Percentiles rank a stretch among this genome's conserved stretches.
Evolutionary conservation across 331 rosid species (phyloP).

Genomic region (Malus hybrid): DNA sequence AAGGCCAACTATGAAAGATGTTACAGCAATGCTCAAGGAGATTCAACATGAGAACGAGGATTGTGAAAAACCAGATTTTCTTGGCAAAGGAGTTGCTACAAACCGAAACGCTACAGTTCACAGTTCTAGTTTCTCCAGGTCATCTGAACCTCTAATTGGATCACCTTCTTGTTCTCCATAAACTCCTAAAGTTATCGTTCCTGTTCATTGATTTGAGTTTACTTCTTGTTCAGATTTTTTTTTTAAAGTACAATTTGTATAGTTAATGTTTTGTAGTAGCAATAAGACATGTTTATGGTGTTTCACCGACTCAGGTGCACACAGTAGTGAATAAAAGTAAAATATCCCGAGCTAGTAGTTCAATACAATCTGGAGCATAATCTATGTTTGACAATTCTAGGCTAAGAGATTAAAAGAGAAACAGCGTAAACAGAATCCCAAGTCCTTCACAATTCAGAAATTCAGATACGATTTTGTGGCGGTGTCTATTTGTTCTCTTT

Average conservation of each 20-base stretch:
- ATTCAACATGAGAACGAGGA: constrained; percentile 59
- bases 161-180: constrained; percentile 46
- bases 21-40: constrained; percentile 86
- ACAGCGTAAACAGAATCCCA: not conserved
- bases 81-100: constrained; percentile 35
- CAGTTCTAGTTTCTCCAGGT: constrained; percentile 86
- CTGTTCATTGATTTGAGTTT: constrained; percentile 18
- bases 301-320: not conserved
- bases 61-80: constrained; percentile 50
- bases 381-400: not conserved
- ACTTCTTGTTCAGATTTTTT: not conserved
- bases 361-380: not conserved
- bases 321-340: not conserved
- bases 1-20: constrained; percentile 89
- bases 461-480: not conserved
- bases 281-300: constrained; percentile 16
- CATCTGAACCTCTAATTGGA: constrained; percentile 73
- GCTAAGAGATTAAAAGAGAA: not conserved
- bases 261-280: constrained; percentile 28
- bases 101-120: constrained; percentile 63
- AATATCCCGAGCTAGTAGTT: not conserved
- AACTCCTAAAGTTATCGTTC: constrained; percentile 11
- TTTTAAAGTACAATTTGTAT: constrained; percentile 26
- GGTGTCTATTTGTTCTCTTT: not conserved
- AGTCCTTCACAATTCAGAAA: not conserved